Percentiles rank a stretch among this genome's conserved stretches.
phyloP scores from a whole-genome alignment of 257 asterid genomes.

The Sherardia arvensis region DNA sequence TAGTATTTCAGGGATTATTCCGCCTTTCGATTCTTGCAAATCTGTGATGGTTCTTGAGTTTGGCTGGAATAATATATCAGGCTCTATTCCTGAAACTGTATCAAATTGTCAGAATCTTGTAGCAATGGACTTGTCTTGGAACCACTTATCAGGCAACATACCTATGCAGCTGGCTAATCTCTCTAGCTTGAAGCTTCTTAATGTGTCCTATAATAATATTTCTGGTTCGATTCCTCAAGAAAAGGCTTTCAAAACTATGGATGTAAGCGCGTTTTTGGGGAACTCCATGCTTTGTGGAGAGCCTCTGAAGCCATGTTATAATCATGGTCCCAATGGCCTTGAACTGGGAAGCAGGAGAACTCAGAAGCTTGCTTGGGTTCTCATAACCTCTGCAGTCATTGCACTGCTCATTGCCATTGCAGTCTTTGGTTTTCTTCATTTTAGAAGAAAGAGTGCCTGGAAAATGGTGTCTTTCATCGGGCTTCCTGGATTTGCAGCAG shows the following conservation, averaged over 20 bases:
- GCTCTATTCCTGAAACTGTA: constrained; percentile 49
- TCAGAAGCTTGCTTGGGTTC: constrained; percentile 79
- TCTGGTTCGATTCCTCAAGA: constrained; percentile 71
- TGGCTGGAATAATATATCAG: constrained; percentile 58
- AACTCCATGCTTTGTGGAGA: constrained; percentile 78
- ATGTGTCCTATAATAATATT: constrained; percentile 73
- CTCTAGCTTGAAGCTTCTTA: constrained; percentile 47
- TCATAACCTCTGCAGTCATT: constrained; percentile 53
- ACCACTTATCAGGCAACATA: constrained; percentile 61
- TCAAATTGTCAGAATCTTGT: constrained; percentile 55
- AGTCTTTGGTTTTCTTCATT: constrained; percentile 47
- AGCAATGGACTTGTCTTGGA: constrained; percentile 51
- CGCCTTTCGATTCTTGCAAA: constrained; percentile 55
- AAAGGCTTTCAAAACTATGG: constrained; percentile 42
- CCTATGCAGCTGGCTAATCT: constrained; percentile 52
- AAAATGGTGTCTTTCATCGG: constrained; percentile 59
- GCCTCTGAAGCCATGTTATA: constrained; percentile 47
- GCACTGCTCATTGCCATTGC: constrained; percentile 42
- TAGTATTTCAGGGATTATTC: constrained; percentile 57
- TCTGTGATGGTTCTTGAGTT: constrained; percentile 57
- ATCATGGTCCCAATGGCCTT: constrained; percentile 43
- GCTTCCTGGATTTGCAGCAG: constrained; percentile 67
- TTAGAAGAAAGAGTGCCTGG: constrained; percentile 50
- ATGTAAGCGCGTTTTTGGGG: constrained; percentile 61
- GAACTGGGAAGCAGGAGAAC: constrained; percentile 62